phyloP scores from a whole-genome alignment of 176 grass and related monocot species.

The Aegilops bicornis region DNA sequence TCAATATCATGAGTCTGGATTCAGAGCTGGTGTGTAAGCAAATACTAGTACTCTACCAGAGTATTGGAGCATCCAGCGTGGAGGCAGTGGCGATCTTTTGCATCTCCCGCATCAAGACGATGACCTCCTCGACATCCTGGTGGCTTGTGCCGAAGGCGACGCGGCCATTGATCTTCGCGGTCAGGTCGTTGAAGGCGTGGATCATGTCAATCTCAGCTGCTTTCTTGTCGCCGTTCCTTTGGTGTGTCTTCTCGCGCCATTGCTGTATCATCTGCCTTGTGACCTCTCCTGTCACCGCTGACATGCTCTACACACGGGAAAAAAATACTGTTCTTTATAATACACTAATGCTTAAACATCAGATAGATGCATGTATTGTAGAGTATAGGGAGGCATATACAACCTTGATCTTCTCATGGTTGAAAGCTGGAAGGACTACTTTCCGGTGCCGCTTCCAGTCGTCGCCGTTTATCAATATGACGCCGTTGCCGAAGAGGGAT shows the following conservation, averaged over 20 bases:
- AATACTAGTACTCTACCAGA: not conserved
- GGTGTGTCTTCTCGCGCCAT: not conserved
- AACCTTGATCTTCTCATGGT: slow-evolving; percentile 61
- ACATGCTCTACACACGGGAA: no score
- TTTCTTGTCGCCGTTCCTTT: not conserved
- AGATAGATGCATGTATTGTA: no score
- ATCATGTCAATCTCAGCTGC: slow-evolving; percentile 34
- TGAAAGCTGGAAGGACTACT: slow-evolving; percentile 51
- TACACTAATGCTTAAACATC: no score
- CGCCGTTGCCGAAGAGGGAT: slow-evolving; percentile 41
- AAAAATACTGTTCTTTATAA: no score
- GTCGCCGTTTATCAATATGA: slow-evolving; percentile 24
- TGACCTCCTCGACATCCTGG: slow-evolving; percentile 18
- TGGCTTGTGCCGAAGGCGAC: slow-evolving; percentile 37
- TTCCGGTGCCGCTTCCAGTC: slow-evolving; percentile 57
- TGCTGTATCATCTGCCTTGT: slow-evolving; percentile 4
- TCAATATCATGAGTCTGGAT: no score
- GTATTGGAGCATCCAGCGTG: slow-evolving; percentile 21
- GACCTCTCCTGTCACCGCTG: slow-evolving; percentile 19
- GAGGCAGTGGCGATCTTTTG: slow-evolving; percentile 1
- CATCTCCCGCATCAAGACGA: slow-evolving; percentile 23
- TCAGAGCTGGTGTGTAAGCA: no score
- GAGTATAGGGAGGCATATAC: no score
- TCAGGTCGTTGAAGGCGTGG: slow-evolving; percentile 40
- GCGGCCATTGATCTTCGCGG: slow-evolving; percentile 28